A percentile compares a stretch with the other conserved stretches of the same genome.
phyloP scores from a whole-genome alignment of 1,139 yeast genomes.

The Meyerozyma carpophila region DNA sequence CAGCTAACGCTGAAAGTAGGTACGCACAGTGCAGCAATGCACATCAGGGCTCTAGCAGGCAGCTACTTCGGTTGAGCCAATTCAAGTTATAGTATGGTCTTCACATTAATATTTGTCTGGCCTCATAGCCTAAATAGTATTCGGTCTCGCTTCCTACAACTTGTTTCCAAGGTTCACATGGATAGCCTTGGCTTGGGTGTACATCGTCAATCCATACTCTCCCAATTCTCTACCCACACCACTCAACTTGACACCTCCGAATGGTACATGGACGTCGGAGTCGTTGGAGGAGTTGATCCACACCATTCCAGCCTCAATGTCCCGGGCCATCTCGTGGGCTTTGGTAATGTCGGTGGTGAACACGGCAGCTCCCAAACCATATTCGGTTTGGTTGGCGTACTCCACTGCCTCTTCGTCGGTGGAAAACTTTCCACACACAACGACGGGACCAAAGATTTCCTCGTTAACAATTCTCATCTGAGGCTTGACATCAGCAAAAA shows the following conservation, averaged over 20 bases:
- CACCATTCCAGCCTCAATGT: conserved; percentile 49
- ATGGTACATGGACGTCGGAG: conserved; percentile 70
- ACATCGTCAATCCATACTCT: conserved; percentile 69
- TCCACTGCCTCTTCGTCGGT: conserved; percentile 49
- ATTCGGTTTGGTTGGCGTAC: conserved; percentile 47
- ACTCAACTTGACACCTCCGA: conserved; percentile 73
- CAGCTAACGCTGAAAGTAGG: no score
- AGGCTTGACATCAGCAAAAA: conserved; percentile 49
- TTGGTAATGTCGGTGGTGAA: conserved; percentile 20
- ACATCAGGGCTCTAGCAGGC: no score
- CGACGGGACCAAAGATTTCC: conserved; percentile 61
- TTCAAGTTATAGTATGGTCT: no score
- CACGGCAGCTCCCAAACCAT: conserved; percentile 45
- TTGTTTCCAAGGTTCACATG: conserved; percentile 54
- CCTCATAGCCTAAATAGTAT: neutral
- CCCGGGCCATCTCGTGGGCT: conserved; percentile 43
- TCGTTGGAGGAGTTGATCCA: conserved; percentile 71
- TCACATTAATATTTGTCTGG: no score
- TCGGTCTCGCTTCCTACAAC: conserved; percentile 9
- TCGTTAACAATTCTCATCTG: conserved; percentile 50
- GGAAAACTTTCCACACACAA: conserved; percentile 45
- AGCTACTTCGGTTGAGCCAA: no score
- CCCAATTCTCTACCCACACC: conserved; percentile 91
- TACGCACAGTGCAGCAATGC: no score
- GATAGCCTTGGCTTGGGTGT: conserved; percentile 76